Conservation (phyloP, 768 basidiomycete genomes). For the Melanogaster broomeanus region DNA sequence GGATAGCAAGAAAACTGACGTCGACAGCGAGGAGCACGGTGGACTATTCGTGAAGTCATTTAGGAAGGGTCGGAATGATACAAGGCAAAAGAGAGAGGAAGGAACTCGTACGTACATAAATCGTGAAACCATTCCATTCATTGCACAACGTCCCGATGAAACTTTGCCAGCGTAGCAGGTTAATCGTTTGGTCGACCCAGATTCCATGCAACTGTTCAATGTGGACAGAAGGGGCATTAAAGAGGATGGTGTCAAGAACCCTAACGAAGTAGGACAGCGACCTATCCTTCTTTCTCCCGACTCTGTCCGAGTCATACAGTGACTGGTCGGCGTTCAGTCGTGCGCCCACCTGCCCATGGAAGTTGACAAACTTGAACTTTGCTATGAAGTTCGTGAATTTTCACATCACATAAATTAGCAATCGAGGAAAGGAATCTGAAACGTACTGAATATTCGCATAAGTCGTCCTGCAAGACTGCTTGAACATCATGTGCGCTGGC, state of each 20-base stretch:
- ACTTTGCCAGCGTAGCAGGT: not conserved
- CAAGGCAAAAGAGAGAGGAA: not conserved
- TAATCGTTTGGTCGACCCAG: slow-evolving; percentile 8
- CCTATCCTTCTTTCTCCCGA: not conserved
- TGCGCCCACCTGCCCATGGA: slow-evolving; percentile 37
- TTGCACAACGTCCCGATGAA: slow-evolving; percentile 1
- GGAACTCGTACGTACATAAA: slow-evolving; percentile 2
- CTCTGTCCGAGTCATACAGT: slow-evolving; percentile 13
- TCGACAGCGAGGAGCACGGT: slow-evolving; percentile 11
- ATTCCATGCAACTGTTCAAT: slow-evolving; percentile 1
- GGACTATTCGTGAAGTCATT: not conserved
- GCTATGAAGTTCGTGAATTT: not conserved
- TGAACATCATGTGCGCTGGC: not conserved
- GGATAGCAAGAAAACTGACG: slow-evolving; percentile 7
- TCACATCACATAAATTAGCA: too few species aligned
- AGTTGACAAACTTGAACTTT: slow-evolving; percentile 31
- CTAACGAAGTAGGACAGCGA: not conserved
- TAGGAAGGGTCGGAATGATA: not conserved
- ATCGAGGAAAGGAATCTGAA: too few species aligned
- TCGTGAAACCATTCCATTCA: slow-evolving; percentile 9
- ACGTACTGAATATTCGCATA: not conserved
- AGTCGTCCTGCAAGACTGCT: not conserved
- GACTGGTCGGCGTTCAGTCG: slow-evolving; percentile 33
- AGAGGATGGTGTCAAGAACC: not conserved
- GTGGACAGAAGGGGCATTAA: not conserved